These are phyloP conservation scores for Periconia macrospinosa DNA, from an alignment of 2,329 filamentous ascomycete genomes.

Conservation along the genomic window DNA sequence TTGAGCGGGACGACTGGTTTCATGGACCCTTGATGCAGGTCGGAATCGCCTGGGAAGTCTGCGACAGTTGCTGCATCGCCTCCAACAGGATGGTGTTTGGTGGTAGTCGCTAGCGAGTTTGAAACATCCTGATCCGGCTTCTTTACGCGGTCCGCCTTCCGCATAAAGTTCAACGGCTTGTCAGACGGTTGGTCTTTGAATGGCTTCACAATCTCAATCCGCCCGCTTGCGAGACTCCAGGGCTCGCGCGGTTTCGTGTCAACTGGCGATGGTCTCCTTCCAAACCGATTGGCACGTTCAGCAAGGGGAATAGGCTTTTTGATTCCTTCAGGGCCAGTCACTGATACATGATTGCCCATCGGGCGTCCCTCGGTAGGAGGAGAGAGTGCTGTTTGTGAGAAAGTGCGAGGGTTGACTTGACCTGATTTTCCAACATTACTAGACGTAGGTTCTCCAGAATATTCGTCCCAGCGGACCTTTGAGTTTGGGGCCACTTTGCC, in stretches of 20 bases:
- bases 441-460: constrained; percentile 67
- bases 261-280: constrained; percentile 32
- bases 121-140: constrained; percentile 19
- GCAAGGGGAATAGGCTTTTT: constrained; percentile 32
- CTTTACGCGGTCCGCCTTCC: constrained; percentile 27
- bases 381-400: constrained; percentile 21
- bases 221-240: constrained; percentile 75
- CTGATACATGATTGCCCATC: constrained; percentile 40
- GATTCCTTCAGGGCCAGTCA: constrained; percentile 23
- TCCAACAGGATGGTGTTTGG: constrained; percentile 20
- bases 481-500: constrained; percentile 38
- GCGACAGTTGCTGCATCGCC: constrained; percentile 36
- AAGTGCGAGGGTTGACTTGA: constrained; percentile 57
- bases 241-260: constrained; percentile 52
- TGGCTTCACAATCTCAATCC: constrained; percentile 64
- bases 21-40: constrained; percentile 41
- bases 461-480: constrained; percentile 62
- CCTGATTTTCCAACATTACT: constrained; percentile 55
- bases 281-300: constrained; percentile 31
- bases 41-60: constrained; percentile 21
- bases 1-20: constrained; percentile 49
- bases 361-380: constrained; percentile 12
- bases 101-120: constrained; percentile 28
- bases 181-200: constrained; percentile 63
- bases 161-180: constrained; percentile 57